Conservation (phyloP, 345 rosid species). For the Xanthoceras sorbifolium region DNA sequence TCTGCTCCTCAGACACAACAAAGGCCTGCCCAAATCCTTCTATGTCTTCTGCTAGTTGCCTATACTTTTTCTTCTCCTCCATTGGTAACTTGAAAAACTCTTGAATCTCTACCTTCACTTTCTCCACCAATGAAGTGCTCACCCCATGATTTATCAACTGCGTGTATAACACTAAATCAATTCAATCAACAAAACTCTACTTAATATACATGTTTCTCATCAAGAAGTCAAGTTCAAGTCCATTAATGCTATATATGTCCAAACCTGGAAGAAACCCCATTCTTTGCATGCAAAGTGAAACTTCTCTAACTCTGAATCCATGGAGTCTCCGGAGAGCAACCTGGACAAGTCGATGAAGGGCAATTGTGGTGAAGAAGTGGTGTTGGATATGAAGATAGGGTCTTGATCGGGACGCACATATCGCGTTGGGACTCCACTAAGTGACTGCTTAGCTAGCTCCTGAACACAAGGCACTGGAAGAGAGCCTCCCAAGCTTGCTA, state of each 20-base stretch:
- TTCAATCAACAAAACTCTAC: too few species aligned
- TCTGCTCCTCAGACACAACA: conserved; percentile 37
- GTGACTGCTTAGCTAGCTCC: conserved; percentile 12
- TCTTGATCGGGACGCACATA: conserved; percentile 18
- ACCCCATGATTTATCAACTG: conserved; percentile 29
- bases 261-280: conserved; percentile 48
- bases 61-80: conserved; percentile 32
- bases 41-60: conserved; percentile 30
- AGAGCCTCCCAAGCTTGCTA: not conserved
- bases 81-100: conserved; percentile 28
- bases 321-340: conserved; percentile 4
- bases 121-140: conserved; percentile 22
- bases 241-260: too few species aligned
- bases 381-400: not conserved
- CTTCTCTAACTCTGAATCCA: conserved; percentile 11
- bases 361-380: not conserved
- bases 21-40: conserved; percentile 40
- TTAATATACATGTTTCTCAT: not conserved
- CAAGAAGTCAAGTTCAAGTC: too few species aligned
- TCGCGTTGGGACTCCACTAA: not conserved
- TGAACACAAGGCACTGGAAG: conserved; percentile 15
- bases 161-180: not conserved
- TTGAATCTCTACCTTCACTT: conserved; percentile 27
- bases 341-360: conserved; percentile 20
- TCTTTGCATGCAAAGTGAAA: conserved; percentile 19